phyloP scores from a whole-genome alignment of 192 early-diverging fungal genomes.

The Backusella liffmaniae region DNA sequence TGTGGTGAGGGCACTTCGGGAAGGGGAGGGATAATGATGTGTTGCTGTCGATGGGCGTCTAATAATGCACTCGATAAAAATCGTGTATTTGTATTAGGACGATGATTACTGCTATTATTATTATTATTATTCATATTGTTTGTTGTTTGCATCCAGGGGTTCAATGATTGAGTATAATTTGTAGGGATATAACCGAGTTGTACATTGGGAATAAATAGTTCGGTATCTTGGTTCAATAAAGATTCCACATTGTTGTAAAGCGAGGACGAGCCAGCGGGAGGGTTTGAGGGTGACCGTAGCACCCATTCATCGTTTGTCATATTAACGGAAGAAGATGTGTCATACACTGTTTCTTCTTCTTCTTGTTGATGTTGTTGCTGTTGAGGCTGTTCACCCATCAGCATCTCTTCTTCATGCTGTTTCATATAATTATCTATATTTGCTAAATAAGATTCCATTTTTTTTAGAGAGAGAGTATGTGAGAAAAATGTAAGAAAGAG shows the following conservation, averaged over 20 bases:
- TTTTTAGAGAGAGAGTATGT: background rate
- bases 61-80: background rate
- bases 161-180: background rate
- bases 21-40: background rate
- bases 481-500: background rate
- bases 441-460: slow-evolving; percentile 26
- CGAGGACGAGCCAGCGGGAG: background rate
- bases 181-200: background rate
- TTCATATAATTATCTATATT: slow-evolving; percentile 28
- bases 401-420: background rate
- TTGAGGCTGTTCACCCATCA: background rate
- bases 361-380: background rate
- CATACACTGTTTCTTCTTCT: background rate
- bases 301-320: background rate
- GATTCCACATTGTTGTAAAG: background rate
- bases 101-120: background rate
- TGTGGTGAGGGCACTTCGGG: background rate
- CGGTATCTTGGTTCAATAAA: background rate
- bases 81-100: background rate
- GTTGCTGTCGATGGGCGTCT: background rate
- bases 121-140: too few relatives aligned
- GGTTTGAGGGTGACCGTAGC: background rate
- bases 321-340: background rate
- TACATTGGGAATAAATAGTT: background rate
- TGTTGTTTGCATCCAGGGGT: background rate